These are phyloP conservation scores for Solanum infundibuliforme DNA, from an alignment of 257 asterid genomes.

Conservation along the genomic window DNA sequence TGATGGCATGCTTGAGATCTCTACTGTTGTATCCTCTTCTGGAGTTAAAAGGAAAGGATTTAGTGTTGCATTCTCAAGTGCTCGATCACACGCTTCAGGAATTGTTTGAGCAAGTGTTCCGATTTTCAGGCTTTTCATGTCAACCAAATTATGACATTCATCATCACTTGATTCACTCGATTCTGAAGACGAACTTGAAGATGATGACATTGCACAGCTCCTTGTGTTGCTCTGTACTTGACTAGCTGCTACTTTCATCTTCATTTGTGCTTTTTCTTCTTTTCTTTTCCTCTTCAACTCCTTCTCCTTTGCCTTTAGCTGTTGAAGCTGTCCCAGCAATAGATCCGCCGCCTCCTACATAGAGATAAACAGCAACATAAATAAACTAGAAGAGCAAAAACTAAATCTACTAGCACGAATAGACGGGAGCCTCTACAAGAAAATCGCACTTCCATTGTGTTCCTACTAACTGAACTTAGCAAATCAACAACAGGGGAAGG, in stretches of 20 bases:
- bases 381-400: not conserved
- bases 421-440: not conserved
- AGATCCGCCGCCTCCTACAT: slow-evolving; percentile 51
- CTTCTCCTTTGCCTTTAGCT: slow-evolving; percentile 33
- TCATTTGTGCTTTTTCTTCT: slow-evolving; percentile 29
- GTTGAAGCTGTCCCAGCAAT: slow-evolving; percentile 44
- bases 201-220: slow-evolving; percentile 9
- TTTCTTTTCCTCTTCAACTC: slow-evolving; percentile 31
- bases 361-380: not conserved
- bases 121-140: slow-evolving; percentile 20
- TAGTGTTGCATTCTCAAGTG: slow-evolving; percentile 6
- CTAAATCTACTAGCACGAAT: not conserved
- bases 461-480: not conserved
- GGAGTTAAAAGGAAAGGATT: not conserved
- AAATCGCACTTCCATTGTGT: not conserved
- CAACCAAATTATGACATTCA: slow-evolving; percentile 47
- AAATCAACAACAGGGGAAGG: not conserved
- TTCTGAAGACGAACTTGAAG: slow-evolving; percentile 51
- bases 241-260: slow-evolving; percentile 8
- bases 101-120: not conserved
- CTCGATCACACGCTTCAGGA: slow-evolving; percentile 1
- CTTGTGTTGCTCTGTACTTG: not conserved
- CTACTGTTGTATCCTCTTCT: not conserved
- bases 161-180: slow-evolving; percentile 78
- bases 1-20: not conserved